A percentile compares a stretch with the other conserved stretches of the same genome.
phyloP scores from a whole-genome alignment of 2,329 filamentous ascomycete species.

The Harringtonia lauricola region DNA sequence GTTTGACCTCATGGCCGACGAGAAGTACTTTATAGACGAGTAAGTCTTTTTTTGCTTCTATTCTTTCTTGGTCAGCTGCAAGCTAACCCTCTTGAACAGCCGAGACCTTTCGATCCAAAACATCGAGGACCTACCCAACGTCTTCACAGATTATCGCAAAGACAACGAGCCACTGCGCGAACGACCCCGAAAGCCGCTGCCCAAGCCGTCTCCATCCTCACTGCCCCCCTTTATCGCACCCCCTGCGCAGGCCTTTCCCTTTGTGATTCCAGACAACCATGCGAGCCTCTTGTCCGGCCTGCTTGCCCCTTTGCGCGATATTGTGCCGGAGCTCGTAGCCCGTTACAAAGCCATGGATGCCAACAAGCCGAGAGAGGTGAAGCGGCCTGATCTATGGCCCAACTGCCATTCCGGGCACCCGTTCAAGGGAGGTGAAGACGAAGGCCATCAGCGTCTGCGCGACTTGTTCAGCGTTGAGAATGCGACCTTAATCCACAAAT shows the following conservation, averaged over 20 bases:
- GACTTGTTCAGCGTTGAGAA: conserved; percentile 39
- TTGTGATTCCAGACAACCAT: conserved; percentile 46
- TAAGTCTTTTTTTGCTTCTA: conserved; percentile 22
- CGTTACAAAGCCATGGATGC: background rate
- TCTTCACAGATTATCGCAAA: conserved; percentile 68
- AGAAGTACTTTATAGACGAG: conserved; percentile 75
- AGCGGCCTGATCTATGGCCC: too few species aligned
- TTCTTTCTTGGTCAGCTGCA: background rate
- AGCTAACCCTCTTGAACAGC: conserved; percentile 25
- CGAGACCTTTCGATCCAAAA: conserved; percentile 51
- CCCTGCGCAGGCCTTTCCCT: conserved; percentile 49
- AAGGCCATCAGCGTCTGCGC: conserved; percentile 45
- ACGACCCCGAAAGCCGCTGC: conserved; percentile 46
- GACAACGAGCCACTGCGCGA: conserved; percentile 58
- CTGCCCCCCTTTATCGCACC: conserved; percentile 51
- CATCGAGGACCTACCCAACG: conserved; percentile 53
- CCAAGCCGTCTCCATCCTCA: conserved; percentile 34
- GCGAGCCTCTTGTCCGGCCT: conserved; percentile 43
- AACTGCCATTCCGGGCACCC: too few species aligned
- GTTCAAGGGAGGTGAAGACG: conserved; percentile 55
- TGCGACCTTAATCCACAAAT: conserved; percentile 48
- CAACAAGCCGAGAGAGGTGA: conserved; percentile 29
- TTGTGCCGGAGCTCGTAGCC: conserved; percentile 26
- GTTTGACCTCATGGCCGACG: conserved; percentile 59
- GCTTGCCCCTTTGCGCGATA: conserved; percentile 42